Evolutionary conservation across 441 rosid species (phyloP).

Genomic region (Pelargonium myrrhifolium): DNA sequence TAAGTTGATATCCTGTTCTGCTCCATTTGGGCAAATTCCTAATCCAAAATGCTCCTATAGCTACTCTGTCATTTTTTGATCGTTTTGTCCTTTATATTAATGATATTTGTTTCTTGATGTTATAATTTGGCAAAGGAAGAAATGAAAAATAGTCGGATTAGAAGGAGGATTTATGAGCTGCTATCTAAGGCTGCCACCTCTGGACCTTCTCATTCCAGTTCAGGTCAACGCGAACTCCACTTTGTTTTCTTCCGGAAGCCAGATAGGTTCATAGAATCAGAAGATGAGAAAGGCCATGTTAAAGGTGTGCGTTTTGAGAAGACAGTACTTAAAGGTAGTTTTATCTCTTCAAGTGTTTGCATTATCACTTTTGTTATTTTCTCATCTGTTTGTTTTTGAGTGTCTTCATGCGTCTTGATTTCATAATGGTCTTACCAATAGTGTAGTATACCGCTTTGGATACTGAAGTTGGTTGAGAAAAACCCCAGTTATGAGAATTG

Average conservation of each 20-base stretch:
- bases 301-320: slow-evolving; percentile 67
- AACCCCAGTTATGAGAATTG: background rate
- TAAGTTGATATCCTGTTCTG: background rate
- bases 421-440: background rate
- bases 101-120: slow-evolving; percentile 16
- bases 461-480: background rate
- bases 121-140: slow-evolving; percentile 59
- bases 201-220: slow-evolving; percentile 32
- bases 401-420: background rate
- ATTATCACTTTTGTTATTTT: background rate
- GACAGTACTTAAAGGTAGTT: slow-evolving; percentile 62
- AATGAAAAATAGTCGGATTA: slow-evolving; percentile 65
- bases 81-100: slow-evolving; percentile 19
- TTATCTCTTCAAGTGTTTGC: slow-evolving; percentile 5
- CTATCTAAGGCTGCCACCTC: slow-evolving; percentile 60
- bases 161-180: slow-evolving; percentile 67
- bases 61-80: background rate
- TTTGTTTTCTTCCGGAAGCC: slow-evolving; percentile 83
- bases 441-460: background rate
- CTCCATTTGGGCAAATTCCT: background rate
- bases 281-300: slow-evolving; percentile 50
- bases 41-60: background rate
- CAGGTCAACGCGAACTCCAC: slow-evolving; percentile 68
- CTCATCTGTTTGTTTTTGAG: background rate
- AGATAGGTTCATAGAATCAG: slow-evolving; percentile 55